A percentile compares a stretch with the other conserved stretches of the same genome.
Evolutionary conservation across 345 rosid genomes (phyloP).

Genomic region (Trapa incisa): DNA sequence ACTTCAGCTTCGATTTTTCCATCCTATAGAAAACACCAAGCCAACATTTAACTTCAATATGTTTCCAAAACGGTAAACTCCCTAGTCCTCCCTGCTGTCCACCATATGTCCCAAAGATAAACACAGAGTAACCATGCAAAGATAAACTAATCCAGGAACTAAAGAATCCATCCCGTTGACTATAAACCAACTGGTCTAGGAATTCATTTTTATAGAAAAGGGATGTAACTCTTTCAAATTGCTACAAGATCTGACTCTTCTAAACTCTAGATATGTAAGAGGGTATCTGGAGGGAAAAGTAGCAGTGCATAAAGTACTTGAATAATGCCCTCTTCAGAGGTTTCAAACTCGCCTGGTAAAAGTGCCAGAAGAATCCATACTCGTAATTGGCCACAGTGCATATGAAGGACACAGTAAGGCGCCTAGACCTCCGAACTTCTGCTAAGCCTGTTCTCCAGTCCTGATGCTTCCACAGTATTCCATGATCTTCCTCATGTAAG

Average conservation of each 20-base stretch:
- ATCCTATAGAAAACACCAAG: slow-evolving; percentile 34
- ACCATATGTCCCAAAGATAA: not conserved
- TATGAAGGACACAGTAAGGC: slow-evolving; percentile 67
- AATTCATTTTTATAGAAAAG: too few species aligned
- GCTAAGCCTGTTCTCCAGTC: slow-evolving; percentile 97
- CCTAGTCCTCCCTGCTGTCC: too few species aligned
- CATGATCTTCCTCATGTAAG: slow-evolving; percentile 90
- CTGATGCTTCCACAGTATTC: slow-evolving; percentile 90
- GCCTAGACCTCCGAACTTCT: slow-evolving; percentile 83
- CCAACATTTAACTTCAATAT: not conserved
- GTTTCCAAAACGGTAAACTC: too few species aligned
- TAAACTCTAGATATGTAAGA: too few species aligned
- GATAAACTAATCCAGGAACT: not conserved
- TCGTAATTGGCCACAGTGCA: slow-evolving; percentile 89
- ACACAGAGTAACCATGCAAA: not conserved
- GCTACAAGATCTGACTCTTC: too few species aligned
- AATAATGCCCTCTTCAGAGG: not conserved
- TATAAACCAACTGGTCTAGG: too few species aligned
- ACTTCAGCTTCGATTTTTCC: slow-evolving; percentile 93
- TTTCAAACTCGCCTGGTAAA: slow-evolving; percentile 60
- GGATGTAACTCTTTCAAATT: too few species aligned
- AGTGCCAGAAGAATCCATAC: slow-evolving; percentile 90
- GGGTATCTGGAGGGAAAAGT: too few species aligned
- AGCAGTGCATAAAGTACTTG: too few species aligned
- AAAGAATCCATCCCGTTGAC: not conserved